phyloP scores from a whole-genome alignment of 306 rosid species.

The Dryas octopetala region DNA sequence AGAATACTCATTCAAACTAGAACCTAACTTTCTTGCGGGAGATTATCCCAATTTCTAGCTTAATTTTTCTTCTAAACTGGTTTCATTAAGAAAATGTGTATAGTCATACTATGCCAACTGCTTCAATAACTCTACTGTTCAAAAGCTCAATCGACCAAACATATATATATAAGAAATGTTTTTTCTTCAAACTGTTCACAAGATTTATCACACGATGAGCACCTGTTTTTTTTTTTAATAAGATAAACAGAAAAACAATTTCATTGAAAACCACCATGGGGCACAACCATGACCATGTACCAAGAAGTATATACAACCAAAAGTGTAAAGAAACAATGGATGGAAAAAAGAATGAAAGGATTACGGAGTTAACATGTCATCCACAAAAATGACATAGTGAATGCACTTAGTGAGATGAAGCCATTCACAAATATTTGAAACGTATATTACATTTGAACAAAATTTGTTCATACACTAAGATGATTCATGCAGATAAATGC shows the following conservation, averaged over 20 bases:
- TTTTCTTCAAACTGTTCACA: too few species aligned
- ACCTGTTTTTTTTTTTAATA: neutral
- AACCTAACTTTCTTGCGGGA: neutral
- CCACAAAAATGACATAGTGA: neutral
- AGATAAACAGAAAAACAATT: neutral
- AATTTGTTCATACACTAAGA: neutral
- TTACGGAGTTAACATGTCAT: neutral
- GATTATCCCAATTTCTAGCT: neutral
- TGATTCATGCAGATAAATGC: neutral
- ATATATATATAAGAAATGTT: neutral
- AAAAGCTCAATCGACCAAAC: conserved; percentile 1
- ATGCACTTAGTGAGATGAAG: neutral
- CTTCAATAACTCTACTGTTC: neutral
- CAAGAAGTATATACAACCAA: too few species aligned
- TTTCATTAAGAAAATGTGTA: neutral
- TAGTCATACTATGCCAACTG: neutral
- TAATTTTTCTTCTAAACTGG: neutral
- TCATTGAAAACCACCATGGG: neutral
- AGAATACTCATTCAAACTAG: neutral
- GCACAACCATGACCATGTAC: too few species aligned
- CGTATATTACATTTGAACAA: neutral
- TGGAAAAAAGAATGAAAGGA: neutral
- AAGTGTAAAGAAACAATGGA: neutral
- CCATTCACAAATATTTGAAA: neutral
- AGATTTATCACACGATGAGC: neutral